phyloP scores from a whole-genome alignment of 108 stramenopile species.

The Ochromonas danica region DNA sequence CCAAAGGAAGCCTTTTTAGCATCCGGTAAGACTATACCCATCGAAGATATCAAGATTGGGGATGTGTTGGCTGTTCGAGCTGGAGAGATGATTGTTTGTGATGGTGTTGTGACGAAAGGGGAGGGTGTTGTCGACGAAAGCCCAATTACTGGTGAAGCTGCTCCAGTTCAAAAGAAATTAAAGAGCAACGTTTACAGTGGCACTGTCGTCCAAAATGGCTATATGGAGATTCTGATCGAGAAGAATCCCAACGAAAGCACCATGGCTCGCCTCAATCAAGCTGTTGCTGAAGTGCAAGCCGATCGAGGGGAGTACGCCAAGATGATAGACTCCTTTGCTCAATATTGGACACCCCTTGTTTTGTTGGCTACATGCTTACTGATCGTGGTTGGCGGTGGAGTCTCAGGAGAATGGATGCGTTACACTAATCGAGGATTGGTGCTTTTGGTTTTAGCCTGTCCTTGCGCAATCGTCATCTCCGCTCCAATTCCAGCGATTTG shows the following conservation, averaged over 20 bases:
- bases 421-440: conserved; percentile 75
- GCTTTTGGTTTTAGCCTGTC: conserved; percentile 85
- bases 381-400: conserved; percentile 1
- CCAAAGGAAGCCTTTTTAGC: conserved; percentile 3
- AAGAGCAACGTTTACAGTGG: not conserved
- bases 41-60: conserved; percentile 23
- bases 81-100: conserved; percentile 26
- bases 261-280: not conserved
- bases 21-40: not conserved
- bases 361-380: not conserved
- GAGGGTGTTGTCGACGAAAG: conserved; percentile 8
- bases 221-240: conserved; percentile 7
- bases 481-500: conserved; percentile 85
- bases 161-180: conserved; percentile 9
- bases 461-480: conserved; percentile 84
- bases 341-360: conserved; percentile 19
- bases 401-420: conserved; percentile 38
- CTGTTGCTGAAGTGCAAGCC: conserved; percentile 23
- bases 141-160: conserved; percentile 15
- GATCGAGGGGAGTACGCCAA: conserved; percentile 1
- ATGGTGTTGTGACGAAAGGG: conserved; percentile 34
- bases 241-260: conserved; percentile 19
- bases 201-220: conserved; percentile 27
- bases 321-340: conserved; percentile 12
- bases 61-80: conserved; percentile 7